A percentile compares a stretch with the other conserved stretches of the same genome.
Evolutionary conservation across 179 eudicot species (phyloP).

Genomic region (Actinidia chinensis): DNA sequence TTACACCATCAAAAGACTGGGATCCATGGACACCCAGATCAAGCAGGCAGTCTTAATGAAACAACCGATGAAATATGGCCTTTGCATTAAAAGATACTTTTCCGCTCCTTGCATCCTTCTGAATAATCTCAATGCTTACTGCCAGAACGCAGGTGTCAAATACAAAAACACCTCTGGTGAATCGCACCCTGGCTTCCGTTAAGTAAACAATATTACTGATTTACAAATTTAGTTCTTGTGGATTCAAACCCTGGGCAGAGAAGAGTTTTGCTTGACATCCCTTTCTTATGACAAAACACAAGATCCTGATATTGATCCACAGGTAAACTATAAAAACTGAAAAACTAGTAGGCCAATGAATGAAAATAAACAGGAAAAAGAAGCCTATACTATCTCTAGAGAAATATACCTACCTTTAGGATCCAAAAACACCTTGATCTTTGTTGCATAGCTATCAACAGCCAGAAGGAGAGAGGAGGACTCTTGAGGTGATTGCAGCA

Average conservation of each 20-base stretch:
- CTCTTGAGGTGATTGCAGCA: conserved; percentile 60
- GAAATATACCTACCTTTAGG: conserved; percentile 55
- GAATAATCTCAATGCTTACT: conserved; percentile 70
- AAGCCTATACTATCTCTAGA: not conserved
- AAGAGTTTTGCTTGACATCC: conserved; percentile 55
- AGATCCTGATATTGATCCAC: conserved; percentile 77
- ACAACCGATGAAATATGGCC: conserved; percentile 93
- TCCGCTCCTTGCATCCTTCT: conserved; percentile 83
- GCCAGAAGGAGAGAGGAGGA: conserved; percentile 95
- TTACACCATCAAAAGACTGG: conserved; percentile 80
- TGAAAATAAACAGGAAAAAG: not conserved
- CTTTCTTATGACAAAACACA: too few relatives aligned
- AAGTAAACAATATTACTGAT: not conserved
- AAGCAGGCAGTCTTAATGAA: conserved; percentile 75
- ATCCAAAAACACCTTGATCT: conserved; percentile 67
- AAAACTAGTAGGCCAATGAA: conserved; percentile 5
- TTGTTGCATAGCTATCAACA: conserved; percentile 75
- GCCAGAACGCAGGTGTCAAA: conserved; percentile 60
- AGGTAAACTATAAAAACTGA: conserved; percentile 55
- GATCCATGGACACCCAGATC: conserved; percentile 78
- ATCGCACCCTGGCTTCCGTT: not conserved
- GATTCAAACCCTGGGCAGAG: conserved; percentile 67
- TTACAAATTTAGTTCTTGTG: not conserved
- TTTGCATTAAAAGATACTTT: conserved; percentile 70
- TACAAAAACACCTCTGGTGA: not conserved